A percentile compares a stretch with the other conserved stretches of the same genome.
phyloP scores from a whole-genome alignment of 2,329 filamentous ascomycete genomes.

The Gaeumannomyces tritici region DNA sequence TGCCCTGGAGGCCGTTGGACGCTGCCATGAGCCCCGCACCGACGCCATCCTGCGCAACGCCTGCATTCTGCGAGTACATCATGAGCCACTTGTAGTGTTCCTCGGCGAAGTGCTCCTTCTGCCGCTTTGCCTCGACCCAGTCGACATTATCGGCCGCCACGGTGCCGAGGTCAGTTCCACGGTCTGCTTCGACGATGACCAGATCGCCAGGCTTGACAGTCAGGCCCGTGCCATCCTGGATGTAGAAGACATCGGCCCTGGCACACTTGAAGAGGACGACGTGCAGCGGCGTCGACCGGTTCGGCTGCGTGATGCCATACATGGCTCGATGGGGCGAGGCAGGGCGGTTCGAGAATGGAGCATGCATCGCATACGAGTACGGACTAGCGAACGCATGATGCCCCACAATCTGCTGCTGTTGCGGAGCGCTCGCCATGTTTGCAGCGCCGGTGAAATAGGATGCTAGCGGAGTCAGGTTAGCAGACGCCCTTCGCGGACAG shows the following conservation, averaged over 20 bases:
- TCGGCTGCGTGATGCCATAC: slow-evolving; percentile 51
- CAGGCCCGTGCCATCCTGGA: slow-evolving; percentile 89
- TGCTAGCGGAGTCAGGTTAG: slow-evolving; percentile 16
- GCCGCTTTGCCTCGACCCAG: slow-evolving; percentile 76
- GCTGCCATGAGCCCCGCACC: slow-evolving; percentile 54
- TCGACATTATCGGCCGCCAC: slow-evolving; percentile 83
- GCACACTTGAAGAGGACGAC: slow-evolving; percentile 96
- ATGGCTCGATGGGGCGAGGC: slow-evolving; percentile 53
- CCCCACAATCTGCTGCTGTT: neutral
- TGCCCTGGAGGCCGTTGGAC: slow-evolving; percentile 54
- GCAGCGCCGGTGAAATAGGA: slow-evolving; percentile 27
- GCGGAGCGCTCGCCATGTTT: slow-evolving; percentile 13
- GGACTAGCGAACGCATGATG: slow-evolving; percentile 25
- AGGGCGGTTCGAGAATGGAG: slow-evolving; percentile 37
- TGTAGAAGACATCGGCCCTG: slow-evolving; percentile 91
- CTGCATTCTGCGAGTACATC: slow-evolving; percentile 87
- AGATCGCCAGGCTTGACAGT: slow-evolving; percentile 85
- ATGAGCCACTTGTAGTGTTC: slow-evolving; percentile 98
- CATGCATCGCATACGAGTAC: slow-evolving; percentile 23
- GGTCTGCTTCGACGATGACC: slow-evolving; percentile 95
- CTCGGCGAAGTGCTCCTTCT: slow-evolving; percentile 85
- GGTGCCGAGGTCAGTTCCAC: slow-evolving; percentile 89
- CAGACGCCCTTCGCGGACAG: slow-evolving; percentile 16
- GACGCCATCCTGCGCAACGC: slow-evolving; percentile 49
- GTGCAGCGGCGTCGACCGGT: slow-evolving; percentile 64